Base-by-base conservation (phyloP, 164 flowering plant genomes). In the Aristolochia contorta region DNA sequence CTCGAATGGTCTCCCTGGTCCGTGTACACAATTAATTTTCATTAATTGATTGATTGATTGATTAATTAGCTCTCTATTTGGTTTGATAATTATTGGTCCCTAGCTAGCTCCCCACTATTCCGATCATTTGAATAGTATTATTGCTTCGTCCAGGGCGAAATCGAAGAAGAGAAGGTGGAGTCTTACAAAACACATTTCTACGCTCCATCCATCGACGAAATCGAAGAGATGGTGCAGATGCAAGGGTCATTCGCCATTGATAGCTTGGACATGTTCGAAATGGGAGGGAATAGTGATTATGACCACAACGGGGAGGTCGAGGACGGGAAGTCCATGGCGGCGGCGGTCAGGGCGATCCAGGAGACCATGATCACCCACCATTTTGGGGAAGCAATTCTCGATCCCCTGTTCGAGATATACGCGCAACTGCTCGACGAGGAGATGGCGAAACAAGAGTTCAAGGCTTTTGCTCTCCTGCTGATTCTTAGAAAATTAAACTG, bases 271-370 rank as follows among this genome's bases (percentile, higher is more conserved):
- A 71, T 72, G 78, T 77, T 85, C 16, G 82, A 79, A 57, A 65
- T 77, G 18, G 82, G 77, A 60, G 71, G 69, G 41, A 72, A 74
- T 0, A 66, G 46, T 0, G 51, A 47, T 0, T 66, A 49, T 0
- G 54, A 47, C 6, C 52, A 60, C 1, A 72, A 56, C 2, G 24
- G n/a, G 30, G 37, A 20, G 25, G 12, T 52, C 16, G 78, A 77
- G 69, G 72, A 81, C 46, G 95, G 96, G 14, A 63, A 49, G 20
- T 68, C 27, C 0, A 80, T 85, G 7, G 87, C 96, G 0, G 83
- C 16, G 73, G 67, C 90, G 0, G 84, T 88, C 6, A 81, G 96
- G 64, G 86, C 94, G 0, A 78, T 91, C 53, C 96, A 88, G 60
- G 96, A 86, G 64, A 74, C 91, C 0, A 75, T 84, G 84, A 65